Base-by-base conservation (phyloP, 345 rosid genomes). In the Acer campestre region DNA sequence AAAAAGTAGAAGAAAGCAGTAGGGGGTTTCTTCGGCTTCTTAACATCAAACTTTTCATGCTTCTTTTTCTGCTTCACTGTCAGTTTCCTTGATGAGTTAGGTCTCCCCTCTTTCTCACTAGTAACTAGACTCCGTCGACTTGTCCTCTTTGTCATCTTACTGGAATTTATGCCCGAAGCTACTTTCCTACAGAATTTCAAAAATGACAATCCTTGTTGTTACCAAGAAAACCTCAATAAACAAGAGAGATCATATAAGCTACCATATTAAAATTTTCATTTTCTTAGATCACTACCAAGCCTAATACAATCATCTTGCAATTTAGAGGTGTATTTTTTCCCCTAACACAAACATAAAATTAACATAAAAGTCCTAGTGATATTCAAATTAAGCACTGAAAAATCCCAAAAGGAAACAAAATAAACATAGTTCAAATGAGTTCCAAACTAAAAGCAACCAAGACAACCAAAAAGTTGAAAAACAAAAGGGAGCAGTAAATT, bases 1-100 rank as follows among this genome's bases (percentile, higher is more conserved):
- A 95, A 79, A 88, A 88, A 95, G 81, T 61, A 95, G 86, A 95
- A 95, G 84, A 95, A 95, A 51, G 95, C 98, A 71, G 98, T 95
- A 10, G 98, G 92, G 61, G 98, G 98, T 78, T 95, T 93, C 89
- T 95, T 95, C 2, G 98, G 98, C 84, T 77, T 93, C 80, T 86
- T 85, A 64, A 88, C 84, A 51, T 89, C 92, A 31, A 80, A 13
- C 84, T 88, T 89, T 68, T 7, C 20, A 2, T 38, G 46, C 76
- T 87, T 86, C 84, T 84, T 88, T 83, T 80, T 85, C 78, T 64
- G 79, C 61, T 68, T 86, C 61, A 75, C 6, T 76, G 79, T 85
- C 40, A 82, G 67, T 74, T 84, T 88, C 79, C 4, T 77, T n/a
- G 58, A 67, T 38, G 75, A 35, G n/a, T 18, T 49, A 20, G 49